Conservation (phyloP, 2,329 filamentous ascomycete species). For the Calonectria pteridis region DNA sequence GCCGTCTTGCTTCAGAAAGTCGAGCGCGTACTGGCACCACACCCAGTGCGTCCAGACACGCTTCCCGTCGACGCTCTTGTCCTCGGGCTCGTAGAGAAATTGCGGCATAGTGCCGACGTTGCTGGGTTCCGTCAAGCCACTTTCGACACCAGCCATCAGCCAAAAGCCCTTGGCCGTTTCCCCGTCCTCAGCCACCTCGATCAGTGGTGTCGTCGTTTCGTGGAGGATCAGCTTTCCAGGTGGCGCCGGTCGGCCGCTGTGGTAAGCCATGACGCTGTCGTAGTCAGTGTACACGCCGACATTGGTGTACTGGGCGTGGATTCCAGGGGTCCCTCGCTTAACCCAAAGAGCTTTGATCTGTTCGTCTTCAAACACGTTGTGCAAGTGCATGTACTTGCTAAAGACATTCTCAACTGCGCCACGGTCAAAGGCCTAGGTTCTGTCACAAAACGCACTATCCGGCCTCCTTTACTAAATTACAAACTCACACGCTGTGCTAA, state of each 20-base stretch:
- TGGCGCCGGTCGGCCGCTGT: slow-evolving; percentile 10
- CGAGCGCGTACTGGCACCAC: slow-evolving; percentile 19
- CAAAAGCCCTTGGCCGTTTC: slow-evolving; percentile 21
- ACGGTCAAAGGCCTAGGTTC: neutral
- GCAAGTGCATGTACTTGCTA: slow-evolving; percentile 16
- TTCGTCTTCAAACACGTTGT: slow-evolving; percentile 16
- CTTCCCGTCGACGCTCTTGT: slow-evolving; percentile 14
- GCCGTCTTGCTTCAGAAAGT: slow-evolving; percentile 17
- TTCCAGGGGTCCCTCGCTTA: slow-evolving; percentile 6
- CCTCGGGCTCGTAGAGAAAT: slow-evolving; percentile 18
- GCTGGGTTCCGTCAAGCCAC: slow-evolving; percentile 9
- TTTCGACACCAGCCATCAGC: slow-evolving; percentile 21
- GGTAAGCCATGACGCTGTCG: slow-evolving; percentile 19
- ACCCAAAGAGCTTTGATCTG: slow-evolving; percentile 17
- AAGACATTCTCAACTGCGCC: slow-evolving; percentile 16
- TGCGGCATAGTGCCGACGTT: slow-evolving; percentile 12
- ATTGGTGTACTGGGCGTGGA: slow-evolving; percentile 13
- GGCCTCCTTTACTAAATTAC: neutral
- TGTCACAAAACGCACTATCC: neutral
- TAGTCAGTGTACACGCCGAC: slow-evolving; percentile 17
- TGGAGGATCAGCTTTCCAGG: slow-evolving; percentile 14
- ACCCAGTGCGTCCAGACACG: slow-evolving; percentile 17
- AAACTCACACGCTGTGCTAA: neutral
- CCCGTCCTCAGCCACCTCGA: slow-evolving; percentile 16
- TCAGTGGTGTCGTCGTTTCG: slow-evolving; percentile 12